Evolutionary conservation across 176 grass and related monocot species (phyloP).

Genomic region (bread wheat (Triticum aestivum)): DNA sequence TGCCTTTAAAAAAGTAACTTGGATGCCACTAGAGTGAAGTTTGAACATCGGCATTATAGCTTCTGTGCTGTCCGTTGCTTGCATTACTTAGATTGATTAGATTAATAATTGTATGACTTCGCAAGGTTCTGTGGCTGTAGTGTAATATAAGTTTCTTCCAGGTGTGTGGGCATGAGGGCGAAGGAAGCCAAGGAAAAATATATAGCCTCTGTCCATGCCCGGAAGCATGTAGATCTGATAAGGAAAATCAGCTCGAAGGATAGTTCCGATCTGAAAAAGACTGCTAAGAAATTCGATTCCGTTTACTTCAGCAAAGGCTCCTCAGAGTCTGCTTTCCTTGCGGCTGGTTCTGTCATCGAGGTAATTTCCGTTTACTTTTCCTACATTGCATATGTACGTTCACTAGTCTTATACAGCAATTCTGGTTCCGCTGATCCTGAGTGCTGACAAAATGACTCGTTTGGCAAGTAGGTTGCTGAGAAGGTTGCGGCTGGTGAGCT

Average conservation of each 20-base stretch:
- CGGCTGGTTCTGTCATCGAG: slow-evolving; percentile 84
- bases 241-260: slow-evolving; percentile 73
- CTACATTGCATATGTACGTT: background rate
- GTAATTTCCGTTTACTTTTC: slow-evolving; percentile 36
- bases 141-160: slow-evolving; percentile 24
- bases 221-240: slow-evolving; percentile 72
- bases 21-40: background rate
- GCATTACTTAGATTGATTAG: background rate
- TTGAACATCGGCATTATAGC: background rate
- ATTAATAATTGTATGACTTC: background rate
- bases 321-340: slow-evolving; percentile 85
- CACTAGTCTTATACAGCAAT: background rate
- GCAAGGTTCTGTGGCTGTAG: background rate
- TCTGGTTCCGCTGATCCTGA: background rate
- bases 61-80: background rate
- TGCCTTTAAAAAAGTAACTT: background rate
- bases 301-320: slow-evolving; percentile 93
- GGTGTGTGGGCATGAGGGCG: slow-evolving; percentile 64
- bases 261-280: slow-evolving; percentile 48
- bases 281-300: slow-evolving; percentile 66
- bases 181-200: slow-evolving; percentile 73
- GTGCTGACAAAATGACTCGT: background rate
- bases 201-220: slow-evolving; percentile 70
- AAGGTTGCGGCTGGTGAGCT: slow-evolving; percentile 86
- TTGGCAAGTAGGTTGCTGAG: slow-evolving; percentile 62